Conservation (phyloP, 1,139 yeast genomes). For the Williopsis jadinii region DNA sequence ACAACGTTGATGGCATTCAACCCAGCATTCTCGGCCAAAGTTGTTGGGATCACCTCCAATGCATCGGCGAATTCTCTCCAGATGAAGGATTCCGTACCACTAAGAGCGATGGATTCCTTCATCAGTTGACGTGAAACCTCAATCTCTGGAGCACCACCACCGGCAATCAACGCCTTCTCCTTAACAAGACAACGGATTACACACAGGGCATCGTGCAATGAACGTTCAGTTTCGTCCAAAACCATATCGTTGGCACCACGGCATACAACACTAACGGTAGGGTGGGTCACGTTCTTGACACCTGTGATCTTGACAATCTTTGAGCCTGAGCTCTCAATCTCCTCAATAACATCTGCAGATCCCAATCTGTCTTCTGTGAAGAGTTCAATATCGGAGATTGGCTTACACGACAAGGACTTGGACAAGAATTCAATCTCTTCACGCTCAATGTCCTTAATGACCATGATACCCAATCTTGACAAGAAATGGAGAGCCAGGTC, state of each 20-base stretch:
- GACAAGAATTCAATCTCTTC: slow-evolving; percentile 94
- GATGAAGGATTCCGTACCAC: slow-evolving; percentile 92
- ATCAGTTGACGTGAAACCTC: slow-evolving; percentile 80
- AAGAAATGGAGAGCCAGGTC: slow-evolving; percentile 93
- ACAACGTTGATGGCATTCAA: slow-evolving; percentile 90
- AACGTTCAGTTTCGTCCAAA: slow-evolving; percentile 93
- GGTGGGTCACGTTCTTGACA: slow-evolving; percentile 49
- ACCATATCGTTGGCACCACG: slow-evolving; percentile 92
- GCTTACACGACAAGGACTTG: slow-evolving; percentile 88
- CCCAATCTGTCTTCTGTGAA: slow-evolving; percentile 93
- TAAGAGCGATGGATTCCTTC: slow-evolving; percentile 68
- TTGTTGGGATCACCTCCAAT: slow-evolving; percentile 91
- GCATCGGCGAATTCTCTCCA: slow-evolving; percentile 96
- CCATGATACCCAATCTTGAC: slow-evolving; percentile 88
- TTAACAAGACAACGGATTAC: slow-evolving; percentile 93
- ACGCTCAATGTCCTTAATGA: slow-evolving; percentile 90
- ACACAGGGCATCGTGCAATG: slow-evolving; percentile 94
- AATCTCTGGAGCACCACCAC: slow-evolving; percentile 99
- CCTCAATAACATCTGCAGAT: slow-evolving; percentile 87
- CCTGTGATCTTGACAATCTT: slow-evolving; percentile 89
- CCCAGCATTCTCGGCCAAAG: slow-evolving; percentile 97
- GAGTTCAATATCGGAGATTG: slow-evolving; percentile 90
- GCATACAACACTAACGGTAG: slow-evolving; percentile 84
- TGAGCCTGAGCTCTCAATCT: slow-evolving; percentile 88
- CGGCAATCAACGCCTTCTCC: slow-evolving; percentile 91